phyloP scores from a whole-genome alignment of 2,329 filamentous ascomycete genomes.

The Didymella exigua region DNA sequence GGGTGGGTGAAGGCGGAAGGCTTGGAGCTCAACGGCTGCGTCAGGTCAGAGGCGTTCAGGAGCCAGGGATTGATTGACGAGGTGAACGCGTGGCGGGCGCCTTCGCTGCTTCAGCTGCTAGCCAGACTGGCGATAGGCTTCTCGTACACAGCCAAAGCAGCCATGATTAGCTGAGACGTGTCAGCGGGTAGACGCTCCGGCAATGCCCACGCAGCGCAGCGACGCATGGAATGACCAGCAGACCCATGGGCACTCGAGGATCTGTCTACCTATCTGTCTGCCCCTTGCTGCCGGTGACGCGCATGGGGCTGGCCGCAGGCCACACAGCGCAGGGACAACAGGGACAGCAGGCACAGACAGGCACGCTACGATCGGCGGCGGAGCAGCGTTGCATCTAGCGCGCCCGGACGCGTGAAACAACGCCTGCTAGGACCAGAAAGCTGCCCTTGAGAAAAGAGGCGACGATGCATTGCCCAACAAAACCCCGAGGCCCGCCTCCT shows the following conservation, averaged over 20 bases:
- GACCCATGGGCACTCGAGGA: not conserved
- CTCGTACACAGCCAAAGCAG: not conserved
- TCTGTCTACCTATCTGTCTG: too few species aligned
- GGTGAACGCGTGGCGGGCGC: slow-evolving; percentile 14
- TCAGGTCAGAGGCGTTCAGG: slow-evolving; percentile 1
- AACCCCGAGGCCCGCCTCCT: slow-evolving; percentile 8
- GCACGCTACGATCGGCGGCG: not conserved
- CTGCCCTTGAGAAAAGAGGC: slow-evolving; percentile 16
- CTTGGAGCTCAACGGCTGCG: slow-evolving; percentile 2
- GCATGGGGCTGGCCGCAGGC: not conserved
- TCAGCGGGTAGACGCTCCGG: not conserved
- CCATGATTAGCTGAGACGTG: slow-evolving; percentile 1
- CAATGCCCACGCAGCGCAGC: not conserved
- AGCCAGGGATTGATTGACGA: slow-evolving; percentile 1
- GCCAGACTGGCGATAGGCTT: not conserved
- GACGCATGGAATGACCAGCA: not conserved
- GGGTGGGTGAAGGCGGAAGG: not conserved
- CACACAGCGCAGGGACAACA: not conserved
- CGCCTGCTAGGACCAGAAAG: slow-evolving; percentile 5
- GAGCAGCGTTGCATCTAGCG: slow-evolving; percentile 3
- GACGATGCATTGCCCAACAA: slow-evolving; percentile 10
- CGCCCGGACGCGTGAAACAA: slow-evolving; percentile 13
- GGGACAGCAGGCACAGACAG: not conserved
- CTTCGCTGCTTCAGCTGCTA: slow-evolving; percentile 1
- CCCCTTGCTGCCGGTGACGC: slow-evolving; percentile 1